Base-by-base conservation (phyloP, 208 protist genomes). In the Acanthamoeba divionensis region DNA sequence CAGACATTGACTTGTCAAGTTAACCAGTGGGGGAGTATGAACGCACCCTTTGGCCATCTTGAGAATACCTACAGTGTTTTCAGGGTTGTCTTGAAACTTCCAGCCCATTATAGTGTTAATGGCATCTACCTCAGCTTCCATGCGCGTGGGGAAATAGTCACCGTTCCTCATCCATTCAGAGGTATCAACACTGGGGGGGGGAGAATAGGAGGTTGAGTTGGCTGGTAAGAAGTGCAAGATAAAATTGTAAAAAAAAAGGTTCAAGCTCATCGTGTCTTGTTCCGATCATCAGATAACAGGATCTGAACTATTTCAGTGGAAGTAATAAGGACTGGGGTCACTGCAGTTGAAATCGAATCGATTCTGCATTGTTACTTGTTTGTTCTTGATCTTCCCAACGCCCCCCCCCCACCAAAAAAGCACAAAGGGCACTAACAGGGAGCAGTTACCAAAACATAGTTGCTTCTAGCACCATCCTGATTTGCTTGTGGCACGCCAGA, bases 141-240 rank as follows among this genome's bases (percentile, higher is more conserved):
- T 93, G 41, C 98, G 96, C 12, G 96, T 98, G 29, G 98, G 98
- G 63, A 96, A 93, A 91, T 98, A 99, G 92, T 99, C 98, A 24
- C 98, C 98, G 95, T 99, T 99, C 57, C 98, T 95, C 98, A 99
- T 99, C 93, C 96, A 99, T 95, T 99, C 98, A 41, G 96, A 97
- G 66, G 97, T 98, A 94, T 99, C 98, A 50, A 99, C 52, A 71
- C 95, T 85, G n/a, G n/a, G n/a, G n/a, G 6, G 15, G 9, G 9
- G 57, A 15, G 2, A 5, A 26, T 3, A 85, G 29, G 48, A 85
- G 12, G 48, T 18, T 5, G 36, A 36, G 33, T 2, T 63, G 13
- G 47, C 52, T 9, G 33, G 9, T 6, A n/a, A 54, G 9, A 80
- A 54, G 45, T n/a, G 33, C n/a, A 26, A 54, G 7, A 80, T 3